Evolutionary conservation across 169 alveolate species (phyloP), one percentile per base, ranked within the genome.

Genomic region (Prorocentrum cordatum): DNA sequence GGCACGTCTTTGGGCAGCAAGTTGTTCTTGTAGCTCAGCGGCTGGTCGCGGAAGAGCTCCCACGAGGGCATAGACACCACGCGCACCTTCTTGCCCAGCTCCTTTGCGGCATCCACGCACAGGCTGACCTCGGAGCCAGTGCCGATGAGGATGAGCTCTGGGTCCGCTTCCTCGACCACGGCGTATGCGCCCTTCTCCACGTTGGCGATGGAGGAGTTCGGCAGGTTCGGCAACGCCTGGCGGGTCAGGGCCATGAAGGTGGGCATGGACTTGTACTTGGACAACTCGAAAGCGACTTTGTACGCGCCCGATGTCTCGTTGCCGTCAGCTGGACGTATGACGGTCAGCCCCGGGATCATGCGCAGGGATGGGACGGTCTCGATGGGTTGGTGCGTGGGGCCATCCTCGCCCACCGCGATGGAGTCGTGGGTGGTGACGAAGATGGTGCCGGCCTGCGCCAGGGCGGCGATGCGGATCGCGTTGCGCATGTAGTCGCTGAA

Each of bases 341-440:
- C 86, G 35, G n/a, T 27, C 6, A 31, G 42, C n/a, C 18, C 31
- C 10, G 31, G 18, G 12, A 58, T n/a, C 36, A 2, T 18, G 70
- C 36, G 70, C 36, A 59, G n/a, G 18, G 7, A 50, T 42, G 54
- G 54, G 54, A 42, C 16, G 9, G 54, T 42, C 26, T 50, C 64
- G 3, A 9, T 9, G 7, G 7, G 26, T 16, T 42, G 54, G 54
- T 42, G 54, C n/a, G 66, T 54, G 66, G 24, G 24, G 66, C 66
- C 24, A 20, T 54, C 70, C 70, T 26, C 47, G 35, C 79, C 79
- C 27, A 67, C 79, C 4, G 79, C 79, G 35, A 67, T 67, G 50
- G 96, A 94, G 92, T 94, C 96, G 83, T 94, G 96, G 22, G 96
- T 94, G 31, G 95, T 93, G 35, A 94, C 90, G 72, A 89, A 89